phyloP scores from a whole-genome alignment of 768 basidiomycete genomes.

The Rhizopogon rudus region DNA sequence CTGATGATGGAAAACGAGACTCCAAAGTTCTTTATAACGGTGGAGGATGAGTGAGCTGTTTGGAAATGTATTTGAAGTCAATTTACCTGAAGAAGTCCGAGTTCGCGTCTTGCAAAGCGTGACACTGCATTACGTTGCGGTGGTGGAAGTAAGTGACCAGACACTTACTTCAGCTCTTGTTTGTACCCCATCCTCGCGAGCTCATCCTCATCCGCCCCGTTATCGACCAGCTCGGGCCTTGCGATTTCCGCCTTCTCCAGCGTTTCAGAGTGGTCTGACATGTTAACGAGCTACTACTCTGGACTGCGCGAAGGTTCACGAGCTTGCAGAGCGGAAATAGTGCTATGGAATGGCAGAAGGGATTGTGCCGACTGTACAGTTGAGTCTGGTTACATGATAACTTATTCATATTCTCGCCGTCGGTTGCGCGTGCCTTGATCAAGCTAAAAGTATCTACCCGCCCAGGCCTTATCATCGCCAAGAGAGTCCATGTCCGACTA shows the following conservation, averaged over 20 bases:
- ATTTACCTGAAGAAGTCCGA: slow-evolving; percentile 56
- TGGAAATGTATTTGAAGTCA: not conserved
- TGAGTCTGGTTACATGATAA: no score
- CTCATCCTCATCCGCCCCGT: slow-evolving; percentile 51
- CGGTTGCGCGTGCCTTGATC: not conserved
- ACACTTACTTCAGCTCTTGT: slow-evolving; percentile 55
- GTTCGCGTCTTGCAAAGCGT: slow-evolving; percentile 43
- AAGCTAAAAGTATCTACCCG: no score
- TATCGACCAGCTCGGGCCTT: not conserved
- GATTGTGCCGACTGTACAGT: no score
- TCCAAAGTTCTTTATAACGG: slow-evolving; percentile 54
- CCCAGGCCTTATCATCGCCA: not conserved
- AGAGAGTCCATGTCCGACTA: not conserved
- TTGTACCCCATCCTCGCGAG: slow-evolving; percentile 69
- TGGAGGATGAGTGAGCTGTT: not conserved
- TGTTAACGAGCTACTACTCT: not conserved
- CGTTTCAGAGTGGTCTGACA: not conserved
- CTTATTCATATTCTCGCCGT: no score
- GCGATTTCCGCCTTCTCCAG: not conserved
- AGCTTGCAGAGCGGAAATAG: no score
- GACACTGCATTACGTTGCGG: not conserved
- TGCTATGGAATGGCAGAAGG: no score
- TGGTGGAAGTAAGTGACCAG: not conserved
- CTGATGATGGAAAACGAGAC: slow-evolving; percentile 74
- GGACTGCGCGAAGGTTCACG: not conserved